Percentiles rank a stretch among this genome's conserved stretches.
phyloP scores from a whole-genome alignment of 306 rosid species.

The Vigna mungo region DNA sequence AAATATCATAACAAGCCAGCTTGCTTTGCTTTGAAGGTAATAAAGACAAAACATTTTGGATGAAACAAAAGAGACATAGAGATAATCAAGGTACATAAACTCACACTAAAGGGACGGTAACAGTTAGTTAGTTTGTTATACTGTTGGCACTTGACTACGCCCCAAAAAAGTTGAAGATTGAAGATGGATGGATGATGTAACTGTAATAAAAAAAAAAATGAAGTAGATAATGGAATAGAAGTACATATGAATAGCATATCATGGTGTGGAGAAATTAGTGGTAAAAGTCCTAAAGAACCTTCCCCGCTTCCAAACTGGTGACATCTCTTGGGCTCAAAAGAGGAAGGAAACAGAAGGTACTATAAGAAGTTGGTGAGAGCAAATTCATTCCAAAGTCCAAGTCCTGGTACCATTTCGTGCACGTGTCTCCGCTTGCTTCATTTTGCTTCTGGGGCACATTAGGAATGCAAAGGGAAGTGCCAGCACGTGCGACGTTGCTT shows the following conservation, averaged over 20 bases:
- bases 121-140: neutral
- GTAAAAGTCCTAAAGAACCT: slow-evolving; percentile 29
- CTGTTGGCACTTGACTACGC: neutral
- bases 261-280: neutral
- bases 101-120: neutral
- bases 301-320: slow-evolving; percentile 45
- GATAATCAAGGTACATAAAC: neutral
- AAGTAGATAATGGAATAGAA: neutral
- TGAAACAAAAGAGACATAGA: neutral
- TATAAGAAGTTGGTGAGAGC: slow-evolving; percentile 54
- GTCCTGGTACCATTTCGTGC: slow-evolving; percentile 45
- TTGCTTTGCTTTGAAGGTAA: neutral
- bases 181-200: no score
- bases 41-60: neutral
- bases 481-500: slow-evolving; percentile 33
- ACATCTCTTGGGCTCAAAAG: slow-evolving; percentile 57
- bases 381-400: slow-evolving; percentile 45
- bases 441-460: neutral
- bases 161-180: neutral
- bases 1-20: neutral
- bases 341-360: slow-evolving; percentile 55
- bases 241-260: neutral
- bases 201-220: neutral
- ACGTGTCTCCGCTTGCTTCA: neutral
- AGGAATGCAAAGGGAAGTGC: slow-evolving; percentile 13